These are phyloP conservation scores for Cytospora paraplurivora DNA, from an alignment of 2,329 filamentous ascomycete genomes.

Conservation along the genomic window DNA sequence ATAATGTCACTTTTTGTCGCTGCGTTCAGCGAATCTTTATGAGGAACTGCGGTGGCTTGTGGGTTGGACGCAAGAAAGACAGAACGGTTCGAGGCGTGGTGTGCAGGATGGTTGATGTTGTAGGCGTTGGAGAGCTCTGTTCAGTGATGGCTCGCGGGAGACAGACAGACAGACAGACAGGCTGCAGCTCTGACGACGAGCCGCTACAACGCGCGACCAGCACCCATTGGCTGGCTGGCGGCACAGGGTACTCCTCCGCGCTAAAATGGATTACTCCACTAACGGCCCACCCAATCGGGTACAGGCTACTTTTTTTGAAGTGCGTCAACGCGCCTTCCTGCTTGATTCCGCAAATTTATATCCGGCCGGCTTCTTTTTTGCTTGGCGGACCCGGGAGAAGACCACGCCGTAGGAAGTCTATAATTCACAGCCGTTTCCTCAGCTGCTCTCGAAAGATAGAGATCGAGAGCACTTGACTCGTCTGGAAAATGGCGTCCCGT, in stretches of 20 bases:
- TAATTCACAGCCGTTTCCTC: neutral
- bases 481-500: conserved; percentile 25
- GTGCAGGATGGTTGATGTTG: conserved; percentile 22
- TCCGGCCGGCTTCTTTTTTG: neutral
- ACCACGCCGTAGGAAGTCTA: neutral
- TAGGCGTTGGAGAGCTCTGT: conserved; percentile 17
- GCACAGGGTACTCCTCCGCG: neutral
- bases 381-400: neutral
- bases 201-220: conserved; percentile 9
- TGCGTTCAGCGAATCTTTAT: neutral
- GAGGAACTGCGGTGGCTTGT: neutral
- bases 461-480: neutral
- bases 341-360: neutral
- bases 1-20: conserved; percentile 43
- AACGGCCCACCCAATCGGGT: neutral
- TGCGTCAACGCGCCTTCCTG: neutral
- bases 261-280: neutral
- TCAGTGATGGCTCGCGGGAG: conserved; percentile 29
- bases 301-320: neutral
- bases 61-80: neutral
- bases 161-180: conserved; percentile 23
- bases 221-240: conserved; percentile 23
- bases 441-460: neutral
- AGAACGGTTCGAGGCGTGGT: neutral
- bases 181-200: conserved; percentile 33